Conservation (phyloP, 768 basidiomycete species). For the Russula sp. region DNA sequence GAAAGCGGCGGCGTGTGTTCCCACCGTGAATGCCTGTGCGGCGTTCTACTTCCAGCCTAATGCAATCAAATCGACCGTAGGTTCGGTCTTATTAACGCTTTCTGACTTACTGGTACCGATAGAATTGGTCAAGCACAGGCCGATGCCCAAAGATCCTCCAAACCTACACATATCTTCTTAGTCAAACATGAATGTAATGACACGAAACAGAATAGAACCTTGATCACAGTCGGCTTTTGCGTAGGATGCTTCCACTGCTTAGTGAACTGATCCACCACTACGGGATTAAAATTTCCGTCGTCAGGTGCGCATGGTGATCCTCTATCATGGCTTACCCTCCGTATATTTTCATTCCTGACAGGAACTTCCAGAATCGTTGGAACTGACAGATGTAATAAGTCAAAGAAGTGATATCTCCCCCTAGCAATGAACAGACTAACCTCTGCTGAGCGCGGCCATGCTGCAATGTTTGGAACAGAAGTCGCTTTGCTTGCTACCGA, state of each 20-base stretch:
- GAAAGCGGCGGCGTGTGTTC: constrained; percentile 34
- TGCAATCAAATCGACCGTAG: background rate
- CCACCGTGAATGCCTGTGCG: constrained; percentile 9
- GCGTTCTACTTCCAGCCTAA: constrained; percentile 29
- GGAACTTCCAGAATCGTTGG: constrained; percentile 27
- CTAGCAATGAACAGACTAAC: constrained; percentile 14
- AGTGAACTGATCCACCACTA: constrained; percentile 32
- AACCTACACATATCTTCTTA: constrained; percentile 23
- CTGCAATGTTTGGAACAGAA: constrained; percentile 33
- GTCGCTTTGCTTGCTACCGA: constrained; percentile 31
- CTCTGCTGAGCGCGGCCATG: constrained; percentile 12
- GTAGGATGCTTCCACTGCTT: constrained; percentile 31
- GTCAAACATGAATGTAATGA: background rate
- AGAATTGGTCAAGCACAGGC: constrained; percentile 28
- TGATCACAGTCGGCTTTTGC: constrained; percentile 24
- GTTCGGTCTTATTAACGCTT: background rate
- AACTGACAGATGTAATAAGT: constrained; percentile 5
- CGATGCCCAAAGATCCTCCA: constrained; percentile 31
- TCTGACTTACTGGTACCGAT: constrained; percentile 30
- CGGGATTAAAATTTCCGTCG: background rate
- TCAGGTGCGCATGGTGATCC: background rate
- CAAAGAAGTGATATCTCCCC: background rate
- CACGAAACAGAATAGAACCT: constrained; percentile 10
- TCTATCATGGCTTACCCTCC: constrained; percentile 18
- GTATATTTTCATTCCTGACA: constrained; percentile 13